Conservation (phyloP, 495 filamentous ascomycete genomes). For the Terfezia boudieri region DNA sequence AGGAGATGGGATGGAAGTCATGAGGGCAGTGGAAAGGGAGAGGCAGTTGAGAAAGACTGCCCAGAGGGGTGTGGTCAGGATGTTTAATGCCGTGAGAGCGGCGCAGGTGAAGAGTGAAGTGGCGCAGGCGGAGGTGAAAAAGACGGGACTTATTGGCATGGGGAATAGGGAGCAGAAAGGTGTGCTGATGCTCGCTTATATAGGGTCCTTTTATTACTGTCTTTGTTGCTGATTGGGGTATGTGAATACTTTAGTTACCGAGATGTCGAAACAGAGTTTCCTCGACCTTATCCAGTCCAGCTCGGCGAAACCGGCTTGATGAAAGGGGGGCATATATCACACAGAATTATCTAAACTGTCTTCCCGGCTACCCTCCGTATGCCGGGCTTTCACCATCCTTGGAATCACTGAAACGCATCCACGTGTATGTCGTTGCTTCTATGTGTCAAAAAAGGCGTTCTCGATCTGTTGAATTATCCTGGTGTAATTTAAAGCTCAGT, state of each 20-base stretch:
- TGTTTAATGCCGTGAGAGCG: constrained; percentile 86
- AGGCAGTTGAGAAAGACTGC: constrained; percentile 25
- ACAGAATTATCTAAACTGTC: no score
- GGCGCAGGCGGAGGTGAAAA: constrained; percentile 11
- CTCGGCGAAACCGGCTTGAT: constrained; percentile 1
- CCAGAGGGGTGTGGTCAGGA: constrained; percentile 20
- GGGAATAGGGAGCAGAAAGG: constrained; percentile 16
- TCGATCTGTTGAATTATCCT: no score
- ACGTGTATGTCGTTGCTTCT: no score
- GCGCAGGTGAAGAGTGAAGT: constrained; percentile 42
- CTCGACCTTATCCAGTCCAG: constrained; percentile 48
- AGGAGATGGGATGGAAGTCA: constrained; percentile 21
- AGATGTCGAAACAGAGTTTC: constrained; percentile 94
- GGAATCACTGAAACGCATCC: no score
- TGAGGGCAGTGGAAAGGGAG: constrained; percentile 48
- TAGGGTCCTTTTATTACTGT: not conserved
- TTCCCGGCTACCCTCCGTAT: no score
- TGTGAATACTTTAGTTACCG: constrained; percentile 28
- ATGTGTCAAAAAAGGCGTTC: no score
- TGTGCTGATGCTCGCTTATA: not conserved
- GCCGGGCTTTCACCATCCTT: no score
- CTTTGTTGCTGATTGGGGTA: not conserved
- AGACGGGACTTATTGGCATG: constrained; percentile 34
- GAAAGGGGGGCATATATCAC: no score
- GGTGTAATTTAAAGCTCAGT: no score